Base-by-base conservation (phyloP, 2,329 filamentous ascomycete species). In the Lithohypha guttulata region DNA sequence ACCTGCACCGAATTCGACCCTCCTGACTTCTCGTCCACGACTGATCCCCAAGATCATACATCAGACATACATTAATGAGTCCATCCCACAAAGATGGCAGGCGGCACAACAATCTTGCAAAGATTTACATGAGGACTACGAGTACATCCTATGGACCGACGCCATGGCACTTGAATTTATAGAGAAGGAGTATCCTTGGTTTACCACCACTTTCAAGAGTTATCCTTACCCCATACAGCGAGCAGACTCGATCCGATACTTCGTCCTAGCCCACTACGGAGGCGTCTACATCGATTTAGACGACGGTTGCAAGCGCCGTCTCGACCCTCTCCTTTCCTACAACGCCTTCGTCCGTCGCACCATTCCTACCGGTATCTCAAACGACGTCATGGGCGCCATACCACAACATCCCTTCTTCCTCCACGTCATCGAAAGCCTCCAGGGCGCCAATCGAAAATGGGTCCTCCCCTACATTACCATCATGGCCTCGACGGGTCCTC, bases 211-310 rank as follows among this genome's bases (percentile, higher is more conserved):
- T 0, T 91, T 82, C 54, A 77, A 84, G 53, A 70, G 69, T 52
- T 89, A 87, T 61, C 69, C 66, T 21, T 83, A 79, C 57, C 76
- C 79, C 9, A 85, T 89, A 47, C 80, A 87, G 61, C 74, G 81
- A 44, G 80, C 82, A 41, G 83, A 89, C 54, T 69, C 81, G 4
- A 81, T 89, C 51, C 73, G 83, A 35, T 89, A 89, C 62, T 87
- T 89, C 55, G 69, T 86, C 14, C 68, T 91, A 21, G 70, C 77
- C 38, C 75, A 84, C 59, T 87, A 75, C 55, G 84, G 84, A 40
- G 84, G 84, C 27, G 77, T 85, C 41, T 89, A 89, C 59, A 77
- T 89, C 50, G 83, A 91, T 54, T 63, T 89, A 33, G 83, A 91
- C 58, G 77, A 78, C 58, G 79, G 79, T 50, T 84, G 79, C 64